Evolutionary conservation across 176 grass and related monocot species (phyloP).

Genomic region (Themeda triandra): DNA sequence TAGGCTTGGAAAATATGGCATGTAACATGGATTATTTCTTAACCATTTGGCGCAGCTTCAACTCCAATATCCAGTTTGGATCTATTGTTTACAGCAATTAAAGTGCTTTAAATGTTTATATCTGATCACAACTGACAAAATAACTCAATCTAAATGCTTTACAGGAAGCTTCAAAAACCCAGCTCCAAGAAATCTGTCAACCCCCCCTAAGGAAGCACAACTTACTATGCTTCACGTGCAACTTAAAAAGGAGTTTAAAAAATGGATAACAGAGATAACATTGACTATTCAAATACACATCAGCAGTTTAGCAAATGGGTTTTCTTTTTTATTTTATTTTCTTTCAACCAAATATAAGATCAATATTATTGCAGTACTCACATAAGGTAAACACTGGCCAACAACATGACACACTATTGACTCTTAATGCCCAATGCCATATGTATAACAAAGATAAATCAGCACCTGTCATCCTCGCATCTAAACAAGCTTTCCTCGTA

Average conservation of each 20-base stretch:
- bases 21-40: not conserved
- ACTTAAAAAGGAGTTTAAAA: not conserved
- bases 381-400: not conserved
- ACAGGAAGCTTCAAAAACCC: not conserved
- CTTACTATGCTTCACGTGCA: not conserved
- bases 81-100: not conserved
- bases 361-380: not conserved
- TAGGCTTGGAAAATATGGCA: not conserved
- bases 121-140: not conserved
- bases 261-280: not conserved
- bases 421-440: not conserved
- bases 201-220: not conserved
- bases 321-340: not conserved
- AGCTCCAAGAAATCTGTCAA: not conserved
- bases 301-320: not conserved
- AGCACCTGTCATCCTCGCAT: constrained; percentile 97
- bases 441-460: constrained; percentile 5
- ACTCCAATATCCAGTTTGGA: not conserved
- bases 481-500: constrained; percentile 99
- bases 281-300: not conserved
- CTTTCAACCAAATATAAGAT: not conserved
- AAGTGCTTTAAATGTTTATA: not conserved
- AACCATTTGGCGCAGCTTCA: not conserved
- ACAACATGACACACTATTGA: not conserved
- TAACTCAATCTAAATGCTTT: not conserved